Base-by-base conservation (phyloP, 805 yeast genomes). In the Komagataella ulmi region DNA sequence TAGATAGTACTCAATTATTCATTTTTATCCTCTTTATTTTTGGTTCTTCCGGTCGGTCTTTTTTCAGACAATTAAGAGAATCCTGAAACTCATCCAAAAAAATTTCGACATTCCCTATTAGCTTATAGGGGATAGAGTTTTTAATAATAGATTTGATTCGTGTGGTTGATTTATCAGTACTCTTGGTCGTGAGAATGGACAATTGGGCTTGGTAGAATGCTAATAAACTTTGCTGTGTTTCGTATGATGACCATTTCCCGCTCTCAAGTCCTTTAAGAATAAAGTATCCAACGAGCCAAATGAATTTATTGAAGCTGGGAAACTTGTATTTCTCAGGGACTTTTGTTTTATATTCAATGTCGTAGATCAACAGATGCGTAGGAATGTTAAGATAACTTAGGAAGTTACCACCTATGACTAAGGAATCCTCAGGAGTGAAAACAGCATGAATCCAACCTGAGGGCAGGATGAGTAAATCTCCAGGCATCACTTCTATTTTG, bases 401-500 rank as follows among this genome's bases (percentile, higher is more conserved):
- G 62, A 83, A 89, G 62, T 89, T 89, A 0, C 97, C 97, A 2
- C 97, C 97, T 52, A 89, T 77, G 2, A 89, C 88, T 2, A 88
- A 67, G 0, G 95, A 78, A 61, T 89, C 96, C 14, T 69, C 67
- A 0, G 95, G 91, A 0, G 97, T 88, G 59, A 80, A 80, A 0
- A 89, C 97, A 0, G 93, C 81, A 65, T 89, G 97, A 49, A 89
- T 88, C 95, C 96, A 89, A 0, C 96, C 96, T 46, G 93, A 81
- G 3, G 97, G 97, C 17, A 89, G 82, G 12, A 88, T 71, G 65
- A 89, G 74, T 23, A 88, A 72, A 59, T 89, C 96, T 1, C 95
- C 95, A 1, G 77, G 75, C 12, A 50, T 49, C 14, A 65, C 54
- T 49, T 65, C 63, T 45, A 62, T 55, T 56, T 69, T 53, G 44